phyloP scores from a whole-genome alignment of 2,329 filamentous ascomycete genomes.

The Cercospora beticola region DNA sequence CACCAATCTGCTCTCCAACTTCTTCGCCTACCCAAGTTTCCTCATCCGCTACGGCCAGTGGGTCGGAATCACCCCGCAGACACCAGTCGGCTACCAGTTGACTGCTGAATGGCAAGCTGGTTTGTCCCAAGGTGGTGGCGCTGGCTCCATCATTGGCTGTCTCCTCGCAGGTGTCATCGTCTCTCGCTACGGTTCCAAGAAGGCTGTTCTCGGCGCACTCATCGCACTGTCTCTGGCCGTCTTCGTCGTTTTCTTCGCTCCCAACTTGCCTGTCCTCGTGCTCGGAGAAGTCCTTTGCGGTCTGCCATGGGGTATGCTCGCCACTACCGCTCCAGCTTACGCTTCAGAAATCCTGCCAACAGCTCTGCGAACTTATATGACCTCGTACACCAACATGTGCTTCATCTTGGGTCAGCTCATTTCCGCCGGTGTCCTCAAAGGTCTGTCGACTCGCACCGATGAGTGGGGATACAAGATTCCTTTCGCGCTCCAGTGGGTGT shows the following conservation, averaged over 20 bases:
- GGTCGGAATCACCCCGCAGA: constrained; percentile 13
- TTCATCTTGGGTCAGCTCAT: constrained; percentile 62
- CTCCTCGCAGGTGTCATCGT: constrained; percentile 56
- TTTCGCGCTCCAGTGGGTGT: constrained; percentile 49
- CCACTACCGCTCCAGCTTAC: constrained; percentile 50
- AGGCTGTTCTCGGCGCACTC: constrained; percentile 44
- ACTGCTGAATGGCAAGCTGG: constrained; percentile 59
- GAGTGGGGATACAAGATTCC: constrained; percentile 44
- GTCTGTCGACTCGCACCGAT: constrained; percentile 23
- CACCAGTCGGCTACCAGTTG: constrained; percentile 43
- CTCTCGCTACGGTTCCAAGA: constrained; percentile 55
- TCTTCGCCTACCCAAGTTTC: constrained; percentile 39
- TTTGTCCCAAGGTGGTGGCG: constrained; percentile 37
- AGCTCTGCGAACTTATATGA: constrained; percentile 59
- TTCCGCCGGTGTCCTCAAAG: constrained; percentile 40
- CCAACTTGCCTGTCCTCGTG: constrained; percentile 31
- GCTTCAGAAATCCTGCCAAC: constrained; percentile 64
- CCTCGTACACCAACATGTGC: constrained; percentile 60
- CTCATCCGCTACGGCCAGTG: constrained; percentile 41
- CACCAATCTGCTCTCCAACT: constrained; percentile 37
- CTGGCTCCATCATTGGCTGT: constrained; percentile 67
- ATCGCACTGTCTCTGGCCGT: constrained; percentile 56
- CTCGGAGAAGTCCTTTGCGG: constrained; percentile 45
- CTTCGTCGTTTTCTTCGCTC: constrained; percentile 44
- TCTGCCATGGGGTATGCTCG: constrained; percentile 22